Base-by-base conservation (phyloP, 345 rosid genomes). In the Gossypium thurberi region DNA sequence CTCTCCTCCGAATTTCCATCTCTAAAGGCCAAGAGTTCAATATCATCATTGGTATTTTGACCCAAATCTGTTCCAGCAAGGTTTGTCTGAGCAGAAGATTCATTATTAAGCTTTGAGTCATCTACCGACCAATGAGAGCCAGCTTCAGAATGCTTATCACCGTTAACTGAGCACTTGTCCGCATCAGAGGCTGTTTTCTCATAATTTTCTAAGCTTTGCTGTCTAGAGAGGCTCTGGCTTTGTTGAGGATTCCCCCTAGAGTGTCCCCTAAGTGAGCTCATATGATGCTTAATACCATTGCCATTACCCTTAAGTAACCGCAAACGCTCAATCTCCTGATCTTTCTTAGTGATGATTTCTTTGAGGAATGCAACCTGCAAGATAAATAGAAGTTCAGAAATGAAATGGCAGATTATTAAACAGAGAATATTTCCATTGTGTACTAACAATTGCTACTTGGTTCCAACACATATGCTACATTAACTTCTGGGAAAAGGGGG, bases 1-100 rank as follows among this genome's bases (percentile, higher is more conserved):
- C 97, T 88, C 73, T 89, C 99, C 23, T 88, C 97, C 18, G 89
- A 83, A 82, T 88, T 88, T 50, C 77, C 98, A 79, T 85, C 89
- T 48, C 79, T 90, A 67, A 94, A 87, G 65, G 90, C 91, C 75
- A 94, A 70, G 75, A 90, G 94, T 64, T 88, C 91, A 78, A 86
- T 59, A 51, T 92, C 92, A 8, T 92, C 98, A 37, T 72, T 83
- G 44, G 76, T 63, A 53, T 78, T 82, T 74, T 71, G 85, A 56
- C 76, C 81, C 20, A 67, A 77, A 51, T 40, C 82, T 60, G 74
- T 71, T 37, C 65, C 84, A 55, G 71, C 77, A 76, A 72, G 69
- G 53, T 81, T 90, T 40, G 92, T 80, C 66, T 74, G 86, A 51
- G 70, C 70, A 17, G 81, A 76, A 65, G 50, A 73, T 74, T 72